Percentiles rank a stretch among this genome's conserved stretches.
phyloP scores from a whole-genome alignment of 352 stramenopile genomes.

The Phytophthora capsici region DNA sequence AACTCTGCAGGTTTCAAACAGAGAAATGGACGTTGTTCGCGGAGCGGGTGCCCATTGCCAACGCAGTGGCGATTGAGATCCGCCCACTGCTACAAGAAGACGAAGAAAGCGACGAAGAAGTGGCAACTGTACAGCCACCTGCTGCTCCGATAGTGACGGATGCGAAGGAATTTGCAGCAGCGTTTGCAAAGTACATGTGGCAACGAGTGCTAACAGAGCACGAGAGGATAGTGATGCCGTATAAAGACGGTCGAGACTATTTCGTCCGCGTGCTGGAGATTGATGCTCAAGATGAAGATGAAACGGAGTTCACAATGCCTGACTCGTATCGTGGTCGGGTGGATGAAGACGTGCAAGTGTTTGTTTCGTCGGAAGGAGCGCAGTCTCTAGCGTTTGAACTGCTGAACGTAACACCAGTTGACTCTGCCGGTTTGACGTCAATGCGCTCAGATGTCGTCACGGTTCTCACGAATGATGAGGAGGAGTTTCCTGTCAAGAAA shows the following conservation, averaged over 20 bases:
- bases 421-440: constrained; percentile 38
- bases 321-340: constrained; percentile 77
- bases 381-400: constrained; percentile 43
- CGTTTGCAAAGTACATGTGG: constrained; percentile 62
- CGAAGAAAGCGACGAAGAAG: constrained; percentile 19
- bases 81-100: constrained; percentile 49
- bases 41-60: constrained; percentile 48
- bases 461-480: constrained; percentile 83
- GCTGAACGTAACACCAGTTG: constrained; percentile 38
- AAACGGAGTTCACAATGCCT: constrained; percentile 88
- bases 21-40: constrained; percentile 82
- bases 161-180: constrained; percentile 53
- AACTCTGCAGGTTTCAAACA: constrained; percentile 75
- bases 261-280: constrained; percentile 80
- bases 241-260: constrained; percentile 55
- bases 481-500: constrained; percentile 91
- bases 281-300: constrained; percentile 69
- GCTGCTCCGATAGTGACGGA: constrained; percentile 45
- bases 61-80: constrained; percentile 72
- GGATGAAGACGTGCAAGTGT: constrained; percentile 65
- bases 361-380: constrained; percentile 62
- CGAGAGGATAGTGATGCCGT: constrained; percentile 70
- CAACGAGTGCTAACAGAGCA: constrained; percentile 82
- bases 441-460: constrained; percentile 78
- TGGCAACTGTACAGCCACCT: neutral